A percentile compares a stretch with the other conserved stretches of the same genome.
phyloP scores from a whole-genome alignment of 23 red algal species.

The Gracilariopsis chorda region DNA sequence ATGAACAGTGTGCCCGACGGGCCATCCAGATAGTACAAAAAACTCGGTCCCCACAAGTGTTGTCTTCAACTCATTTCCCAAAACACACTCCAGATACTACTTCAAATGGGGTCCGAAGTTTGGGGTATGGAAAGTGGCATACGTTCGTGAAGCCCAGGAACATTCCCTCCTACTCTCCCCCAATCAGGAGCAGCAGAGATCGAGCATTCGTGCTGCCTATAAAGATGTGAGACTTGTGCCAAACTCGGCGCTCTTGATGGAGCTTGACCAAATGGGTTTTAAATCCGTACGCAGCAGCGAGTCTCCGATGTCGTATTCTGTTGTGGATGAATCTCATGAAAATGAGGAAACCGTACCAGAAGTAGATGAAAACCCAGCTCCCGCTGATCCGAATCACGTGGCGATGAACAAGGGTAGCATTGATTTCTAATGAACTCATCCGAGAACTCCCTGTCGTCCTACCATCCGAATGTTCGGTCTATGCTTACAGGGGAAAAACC shows the following conservation, averaged over 20 bases:
- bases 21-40: not conserved
- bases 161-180: conserved; percentile 4
- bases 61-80: not conserved
- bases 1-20: conserved; percentile 9
- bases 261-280: conserved; percentile 21
- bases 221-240: conserved; percentile 20
- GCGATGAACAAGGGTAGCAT: not conserved
- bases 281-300: too few relatives aligned
- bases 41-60: not conserved
- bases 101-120: conserved; percentile 28
- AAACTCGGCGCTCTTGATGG: not conserved
- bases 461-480: not conserved
- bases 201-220: conserved; percentile 22
- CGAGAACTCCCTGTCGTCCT: not conserved
- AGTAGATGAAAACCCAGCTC: not conserved
- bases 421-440: not conserved
- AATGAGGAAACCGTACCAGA: not conserved
- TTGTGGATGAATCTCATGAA: not conserved
- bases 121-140: conserved; percentile 7
- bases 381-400: too few relatives aligned
- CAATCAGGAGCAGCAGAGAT: not conserved
- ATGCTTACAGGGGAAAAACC: not conserved
- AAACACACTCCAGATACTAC: not conserved
- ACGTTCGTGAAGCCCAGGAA: not conserved
- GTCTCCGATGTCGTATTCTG: not conserved